phyloP scores from a whole-genome alignment of 345 rosid species.

The Schrenkiella parvula region DNA sequence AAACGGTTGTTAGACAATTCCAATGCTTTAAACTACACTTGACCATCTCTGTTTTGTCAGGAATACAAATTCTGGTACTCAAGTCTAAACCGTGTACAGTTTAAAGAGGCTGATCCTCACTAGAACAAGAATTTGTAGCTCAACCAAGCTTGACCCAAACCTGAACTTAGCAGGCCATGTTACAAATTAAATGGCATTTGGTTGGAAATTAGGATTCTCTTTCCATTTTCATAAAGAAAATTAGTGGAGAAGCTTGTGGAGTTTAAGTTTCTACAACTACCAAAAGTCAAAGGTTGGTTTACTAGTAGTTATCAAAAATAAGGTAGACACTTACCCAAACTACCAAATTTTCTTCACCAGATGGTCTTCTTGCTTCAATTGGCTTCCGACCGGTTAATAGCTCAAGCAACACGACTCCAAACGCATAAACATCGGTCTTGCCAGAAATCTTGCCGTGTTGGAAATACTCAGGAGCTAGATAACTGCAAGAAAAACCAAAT shows the following conservation, averaged over 20 bases:
- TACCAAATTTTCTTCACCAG: conserved; percentile 92
- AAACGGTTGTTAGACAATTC: not conserved
- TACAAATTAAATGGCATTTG: not conserved
- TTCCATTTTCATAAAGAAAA: not conserved
- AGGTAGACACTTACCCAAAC: conserved; percentile 56
- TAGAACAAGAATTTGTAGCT: conserved; percentile 11
- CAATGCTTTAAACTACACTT: not conserved
- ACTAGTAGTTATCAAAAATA: conserved; percentile 6
- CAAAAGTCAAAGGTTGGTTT: conserved; percentile 34
- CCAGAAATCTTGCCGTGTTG: conserved; percentile 95
- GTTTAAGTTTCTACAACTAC: conserved; percentile 22
- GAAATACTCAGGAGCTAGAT: conserved; percentile 94
- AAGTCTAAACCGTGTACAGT: not conserved
- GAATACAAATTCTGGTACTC: not conserved
- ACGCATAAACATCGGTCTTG: conserved; percentile 94
- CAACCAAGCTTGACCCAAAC: conserved; percentile 4
- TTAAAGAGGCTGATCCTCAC: not conserved
- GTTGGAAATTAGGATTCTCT: conserved; percentile 10
- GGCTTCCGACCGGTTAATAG: conserved; percentile 85
- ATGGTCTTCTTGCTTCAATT: conserved; percentile 68
- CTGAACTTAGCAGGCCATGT: not conserved
- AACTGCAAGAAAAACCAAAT: conserved; percentile 39
- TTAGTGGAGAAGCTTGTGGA: not conserved
- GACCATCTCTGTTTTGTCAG: not conserved
- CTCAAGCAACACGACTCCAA: conserved; percentile 89